These are phyloP conservation scores for Malus sylvestris DNA, from an alignment of 306 rosid genomes.

Conservation along the genomic window DNA sequence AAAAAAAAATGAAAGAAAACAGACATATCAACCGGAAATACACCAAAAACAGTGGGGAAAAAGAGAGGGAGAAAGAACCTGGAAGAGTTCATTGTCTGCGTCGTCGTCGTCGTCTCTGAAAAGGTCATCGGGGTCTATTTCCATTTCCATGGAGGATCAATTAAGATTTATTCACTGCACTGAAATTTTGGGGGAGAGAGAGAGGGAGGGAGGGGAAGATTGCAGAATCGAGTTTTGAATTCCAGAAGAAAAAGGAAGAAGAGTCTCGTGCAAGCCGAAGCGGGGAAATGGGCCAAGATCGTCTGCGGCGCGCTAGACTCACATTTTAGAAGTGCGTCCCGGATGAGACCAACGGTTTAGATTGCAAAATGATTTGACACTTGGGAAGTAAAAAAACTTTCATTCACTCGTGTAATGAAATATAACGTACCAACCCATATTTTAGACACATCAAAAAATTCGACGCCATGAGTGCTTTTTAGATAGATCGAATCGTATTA, in stretches of 20 bases:
- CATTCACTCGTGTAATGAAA: too few species aligned
- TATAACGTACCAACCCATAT: too few species aligned
- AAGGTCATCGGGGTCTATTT: conserved; percentile 70
- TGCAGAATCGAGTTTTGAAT: neutral
- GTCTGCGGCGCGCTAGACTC: neutral
- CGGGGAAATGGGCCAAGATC: neutral
- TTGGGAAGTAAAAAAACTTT: too few species aligned
- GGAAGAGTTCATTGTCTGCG: conserved; percentile 31
- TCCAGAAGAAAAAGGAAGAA: neutral
- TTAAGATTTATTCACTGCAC: neutral
- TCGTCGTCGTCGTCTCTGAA: conserved; percentile 87
- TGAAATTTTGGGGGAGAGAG: neutral
- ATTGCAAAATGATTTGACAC: neutral
- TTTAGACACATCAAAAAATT: too few species aligned
- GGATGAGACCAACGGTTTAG: neutral
- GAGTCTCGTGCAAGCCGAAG: neutral
- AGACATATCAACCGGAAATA: neutral
- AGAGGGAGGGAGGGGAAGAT: neutral
- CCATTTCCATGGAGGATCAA: conserved; percentile 23
- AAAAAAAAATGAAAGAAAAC: neutral
- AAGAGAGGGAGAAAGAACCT: conserved; percentile 21
- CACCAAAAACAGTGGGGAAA: neutral
- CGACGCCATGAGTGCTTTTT: too few species aligned
- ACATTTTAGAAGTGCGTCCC: neutral
- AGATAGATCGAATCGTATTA: too few species aligned